Evolutionary conservation across 2,329 filamentous ascomycete species (phyloP), one percentile per base, ranked within the genome.

Genomic region (Fusarium staphyleae): DNA sequence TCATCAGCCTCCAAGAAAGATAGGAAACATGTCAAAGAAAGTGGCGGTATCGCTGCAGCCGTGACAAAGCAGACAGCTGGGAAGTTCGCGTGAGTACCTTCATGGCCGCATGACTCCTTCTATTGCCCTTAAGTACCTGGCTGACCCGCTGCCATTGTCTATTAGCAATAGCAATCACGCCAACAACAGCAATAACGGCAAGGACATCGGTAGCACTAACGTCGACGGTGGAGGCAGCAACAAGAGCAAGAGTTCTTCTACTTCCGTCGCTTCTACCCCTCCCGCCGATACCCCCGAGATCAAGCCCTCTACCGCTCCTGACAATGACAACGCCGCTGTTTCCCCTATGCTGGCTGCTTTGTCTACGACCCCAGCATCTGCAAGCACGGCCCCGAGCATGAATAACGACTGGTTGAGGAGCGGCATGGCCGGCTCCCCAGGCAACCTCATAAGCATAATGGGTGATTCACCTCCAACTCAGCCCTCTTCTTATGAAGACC

Each of bases 21-120:
- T 66, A 79, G 74, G 71, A 83, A 81, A 74, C 73, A 82, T 80
- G 79, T 76, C 69, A 82, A 76, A 78, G 79, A 82, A 66, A 73
- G 72, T 67, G 77, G 79, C 66, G 77, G 78, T 64, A 80, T 82
- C 66, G 75, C 78, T 63, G 79, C 80, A 40, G 79, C 79, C 72
- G 76, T 82, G 74, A 81, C 77, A 58, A 81, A 78, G 67, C 78
- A 83, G 64, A 75, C 75, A 65, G 74, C 77, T 67, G 77, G 75
- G 67, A 81, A 79, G 71, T 79, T 81, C 72, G 73, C 75, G 80
- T 82, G 75, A 65, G 80, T 77, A 46, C 30, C 50, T 30, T 48
- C 39, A 33, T 46, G 52, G 52, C 65, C 70, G 60, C 66, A 63
- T 69, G 66, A 68, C 70, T 70, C 28, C 63, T 49, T 47, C 52